phyloP scores from a whole-genome alignment of 2,329 filamentous ascomycete genomes.

The Stemphylium beticola region DNA sequence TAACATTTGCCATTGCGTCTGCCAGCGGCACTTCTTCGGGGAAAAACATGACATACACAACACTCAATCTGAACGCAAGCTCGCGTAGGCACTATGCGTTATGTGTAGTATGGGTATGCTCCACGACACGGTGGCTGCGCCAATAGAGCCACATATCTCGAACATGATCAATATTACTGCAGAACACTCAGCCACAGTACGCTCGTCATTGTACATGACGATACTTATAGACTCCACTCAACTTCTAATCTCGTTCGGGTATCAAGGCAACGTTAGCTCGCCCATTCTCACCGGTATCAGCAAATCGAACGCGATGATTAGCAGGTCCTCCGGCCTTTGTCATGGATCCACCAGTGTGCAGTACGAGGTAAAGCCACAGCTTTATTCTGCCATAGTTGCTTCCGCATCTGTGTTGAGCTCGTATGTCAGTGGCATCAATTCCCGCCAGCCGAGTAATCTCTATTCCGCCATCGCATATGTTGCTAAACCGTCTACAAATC shows the following conservation, averaged over 20 bases:
- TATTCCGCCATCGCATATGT: neutral
- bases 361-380: neutral
- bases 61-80: neutral
- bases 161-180: neutral
- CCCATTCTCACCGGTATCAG: neutral
- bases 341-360: neutral
- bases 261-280: neutral
- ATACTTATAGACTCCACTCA: conserved; percentile 2
- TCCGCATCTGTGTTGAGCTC: neutral
- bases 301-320: neutral
- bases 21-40: neutral
- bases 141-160: neutral
- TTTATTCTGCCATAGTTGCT: neutral
- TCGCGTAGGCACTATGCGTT: neutral
- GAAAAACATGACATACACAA: neutral
- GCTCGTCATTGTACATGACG: conserved; percentile 6
- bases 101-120: neutral
- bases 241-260: neutral
- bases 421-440: neutral
- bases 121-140: neutral
- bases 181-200: conserved; percentile 1
- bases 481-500: neutral
- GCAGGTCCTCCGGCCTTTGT: neutral
- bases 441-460: neutral
- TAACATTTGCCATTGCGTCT: neutral